phyloP scores from a whole-genome alignment of 306 rosid genomes.

The Prunus salicina region DNA sequence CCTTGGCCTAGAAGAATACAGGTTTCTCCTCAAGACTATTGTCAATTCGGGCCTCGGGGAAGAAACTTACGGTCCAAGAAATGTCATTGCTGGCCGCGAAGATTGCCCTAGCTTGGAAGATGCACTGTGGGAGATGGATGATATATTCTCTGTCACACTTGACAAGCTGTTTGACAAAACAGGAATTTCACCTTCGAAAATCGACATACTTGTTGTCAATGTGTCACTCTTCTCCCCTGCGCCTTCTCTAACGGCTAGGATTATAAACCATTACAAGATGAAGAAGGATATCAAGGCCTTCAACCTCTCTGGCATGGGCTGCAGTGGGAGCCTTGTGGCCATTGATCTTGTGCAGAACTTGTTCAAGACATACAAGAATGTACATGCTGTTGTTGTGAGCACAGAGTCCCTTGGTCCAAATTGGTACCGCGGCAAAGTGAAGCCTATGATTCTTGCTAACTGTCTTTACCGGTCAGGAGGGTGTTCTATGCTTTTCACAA shows the following conservation, averaged over 20 bases:
- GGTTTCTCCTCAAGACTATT: conserved; percentile 59
- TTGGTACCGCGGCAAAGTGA: conserved; percentile 75
- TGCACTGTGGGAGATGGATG: conserved; percentile 56
- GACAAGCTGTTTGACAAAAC: conserved; percentile 52
- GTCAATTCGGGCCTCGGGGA: conserved; percentile 78
- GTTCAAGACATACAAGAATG: conserved; percentile 45
- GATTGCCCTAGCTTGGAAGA: conserved; percentile 39
- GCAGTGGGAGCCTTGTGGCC: conserved; percentile 74
- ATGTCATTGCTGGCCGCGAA: conserved; percentile 50
- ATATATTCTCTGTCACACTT: conserved; percentile 58
- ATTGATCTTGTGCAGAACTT: conserved; percentile 68
- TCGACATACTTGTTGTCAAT: conserved; percentile 73
- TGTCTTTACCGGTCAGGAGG: conserved; percentile 85
- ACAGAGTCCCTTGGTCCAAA: conserved; percentile 73
- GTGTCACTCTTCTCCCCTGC: conserved; percentile 72
- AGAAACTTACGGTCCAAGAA: conserved; percentile 70
- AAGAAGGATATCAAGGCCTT: conserved; percentile 49
- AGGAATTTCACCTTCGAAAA: conserved; percentile 47
- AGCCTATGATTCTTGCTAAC: conserved; percentile 74
- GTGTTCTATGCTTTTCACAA: conserved; percentile 69
- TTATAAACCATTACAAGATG: conserved; percentile 77
- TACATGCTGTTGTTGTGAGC: conserved; percentile 61
- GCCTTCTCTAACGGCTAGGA: conserved; percentile 69
- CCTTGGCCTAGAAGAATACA: conserved; percentile 59
- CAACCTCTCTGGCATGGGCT: conserved; percentile 88